These are phyloP conservation scores for Schrenkiella parvula DNA, from an alignment of 345 rosid genomes.

Conservation along the genomic window DNA sequence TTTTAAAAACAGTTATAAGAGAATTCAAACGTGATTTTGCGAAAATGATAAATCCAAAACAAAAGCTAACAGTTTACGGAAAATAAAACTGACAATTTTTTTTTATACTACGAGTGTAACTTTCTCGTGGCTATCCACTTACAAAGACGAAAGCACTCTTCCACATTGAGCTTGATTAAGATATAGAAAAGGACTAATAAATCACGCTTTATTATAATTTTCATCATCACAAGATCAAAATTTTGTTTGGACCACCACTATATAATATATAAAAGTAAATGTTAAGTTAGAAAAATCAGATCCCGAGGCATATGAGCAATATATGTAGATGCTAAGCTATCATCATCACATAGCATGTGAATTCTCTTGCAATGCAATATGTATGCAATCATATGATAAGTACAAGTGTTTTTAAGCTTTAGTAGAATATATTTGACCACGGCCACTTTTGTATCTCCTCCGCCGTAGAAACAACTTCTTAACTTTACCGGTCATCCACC, in stretches of 20 bases:
- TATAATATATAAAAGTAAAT: background rate
- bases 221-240: conserved; percentile 18
- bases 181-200: background rate
- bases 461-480: background rate
- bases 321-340: conserved; percentile 29
- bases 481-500: background rate
- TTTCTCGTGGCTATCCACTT: conserved; percentile 36
- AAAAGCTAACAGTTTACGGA: background rate
- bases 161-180: conserved; percentile 11
- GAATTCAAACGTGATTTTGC: too few relatives aligned
- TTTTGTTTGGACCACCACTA: conserved; percentile 34
- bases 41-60: background rate
- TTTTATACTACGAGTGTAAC: background rate
- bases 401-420: background rate
- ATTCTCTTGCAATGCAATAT: conserved; percentile 2
- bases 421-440: background rate
- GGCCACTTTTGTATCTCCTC: background rate
- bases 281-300: conserved; percentile 1
- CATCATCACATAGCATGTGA: conserved; percentile 26
- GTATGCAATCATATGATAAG: conserved; percentile 19
- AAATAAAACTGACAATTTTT: background rate
- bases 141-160: conserved; percentile 13
- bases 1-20: too few relatives aligned
- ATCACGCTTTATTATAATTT: background rate
- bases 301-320: conserved; percentile 15